These are phyloP conservation scores for Clonostachys chloroleuca DNA, from an alignment of 2,329 filamentous ascomycete genomes.

Conservation along the genomic window DNA sequence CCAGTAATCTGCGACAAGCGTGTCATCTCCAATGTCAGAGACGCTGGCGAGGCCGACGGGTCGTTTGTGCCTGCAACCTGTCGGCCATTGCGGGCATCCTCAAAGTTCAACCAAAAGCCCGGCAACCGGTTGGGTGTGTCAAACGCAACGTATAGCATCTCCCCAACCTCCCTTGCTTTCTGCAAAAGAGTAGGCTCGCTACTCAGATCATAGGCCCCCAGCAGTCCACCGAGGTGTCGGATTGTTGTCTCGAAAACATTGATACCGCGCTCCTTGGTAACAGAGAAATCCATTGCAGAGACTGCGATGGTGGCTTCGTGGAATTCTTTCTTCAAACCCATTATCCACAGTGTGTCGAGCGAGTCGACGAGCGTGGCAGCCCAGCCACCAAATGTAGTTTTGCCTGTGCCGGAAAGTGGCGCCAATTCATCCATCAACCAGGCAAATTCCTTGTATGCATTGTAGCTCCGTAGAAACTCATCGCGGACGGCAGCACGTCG, in stretches of 20 bases:
- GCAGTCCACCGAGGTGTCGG: constrained; percentile 44
- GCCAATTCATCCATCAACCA: constrained; percentile 49
- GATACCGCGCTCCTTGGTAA: constrained; percentile 31
- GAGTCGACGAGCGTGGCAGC: constrained; percentile 56
- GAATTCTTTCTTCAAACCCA: constrained; percentile 55
- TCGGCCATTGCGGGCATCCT: constrained; percentile 30
- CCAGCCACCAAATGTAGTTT: constrained; percentile 47
- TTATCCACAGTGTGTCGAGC: constrained; percentile 59
- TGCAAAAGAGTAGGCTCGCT: constrained; percentile 31
- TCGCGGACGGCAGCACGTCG: constrained; percentile 3
- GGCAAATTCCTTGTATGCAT: constrained; percentile 44
- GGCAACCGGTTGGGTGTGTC: constrained; percentile 47
- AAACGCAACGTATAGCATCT: constrained; percentile 49
- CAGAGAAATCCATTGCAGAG: constrained; percentile 41
- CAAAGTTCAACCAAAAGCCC: constrained; percentile 27
- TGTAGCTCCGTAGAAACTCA: constrained; percentile 25
- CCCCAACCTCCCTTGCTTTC: constrained; percentile 44
- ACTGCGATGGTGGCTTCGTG: constrained; percentile 44
- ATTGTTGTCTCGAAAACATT: constrained; percentile 52
- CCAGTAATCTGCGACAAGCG: constrained; percentile 58
- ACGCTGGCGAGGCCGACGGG: constrained; percentile 35
- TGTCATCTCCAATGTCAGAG: constrained; percentile 58
- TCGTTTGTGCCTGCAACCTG: constrained; percentile 34
- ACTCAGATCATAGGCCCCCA: constrained; percentile 45
- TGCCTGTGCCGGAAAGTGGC: constrained; percentile 38